A percentile compares a stretch with the other conserved stretches of the same genome.
These are phyloP conservation scores for Uronychia setigera DNA, from an alignment of 73 alveolate species.

Conservation along the genomic window DNA sequence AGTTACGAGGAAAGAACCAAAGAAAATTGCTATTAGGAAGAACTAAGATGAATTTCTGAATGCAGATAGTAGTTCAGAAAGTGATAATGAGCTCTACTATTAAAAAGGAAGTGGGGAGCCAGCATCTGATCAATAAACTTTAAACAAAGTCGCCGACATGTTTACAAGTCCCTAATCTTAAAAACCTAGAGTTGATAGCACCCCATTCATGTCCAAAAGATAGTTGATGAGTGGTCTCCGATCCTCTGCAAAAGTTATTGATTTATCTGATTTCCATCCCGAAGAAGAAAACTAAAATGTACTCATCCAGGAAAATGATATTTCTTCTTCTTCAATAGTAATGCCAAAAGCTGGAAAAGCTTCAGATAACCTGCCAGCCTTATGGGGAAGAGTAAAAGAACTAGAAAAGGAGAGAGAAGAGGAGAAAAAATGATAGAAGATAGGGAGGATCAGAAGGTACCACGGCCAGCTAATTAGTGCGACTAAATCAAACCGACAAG, in stretches of 20 bases:
- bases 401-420: background rate
- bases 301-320: too few relatives aligned
- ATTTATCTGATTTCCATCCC: background rate
- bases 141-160: background rate
- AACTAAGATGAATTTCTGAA: background rate
- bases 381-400: too few relatives aligned
- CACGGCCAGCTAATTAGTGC: background rate
- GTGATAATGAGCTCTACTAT: background rate
- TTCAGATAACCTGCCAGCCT: too few relatives aligned
- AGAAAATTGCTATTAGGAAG: background rate
- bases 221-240: background rate
- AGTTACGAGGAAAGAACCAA: background rate
- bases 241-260: background rate
- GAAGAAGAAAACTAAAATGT: background rate
- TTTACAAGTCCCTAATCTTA: background rate
- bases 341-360: too few relatives aligned
- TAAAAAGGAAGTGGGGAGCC: background rate
- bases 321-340: too few relatives aligned
- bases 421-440: background rate
- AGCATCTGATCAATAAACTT: background rate
- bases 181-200: background rate
- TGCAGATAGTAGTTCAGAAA: background rate
- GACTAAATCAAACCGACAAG: background rate
- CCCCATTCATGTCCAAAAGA: background rate
- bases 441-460: background rate